A percentile compares a stretch with the other conserved stretches of the same genome.
phyloP scores from a whole-genome alignment of 257 asterid genomes.

The Ballota nigra region DNA sequence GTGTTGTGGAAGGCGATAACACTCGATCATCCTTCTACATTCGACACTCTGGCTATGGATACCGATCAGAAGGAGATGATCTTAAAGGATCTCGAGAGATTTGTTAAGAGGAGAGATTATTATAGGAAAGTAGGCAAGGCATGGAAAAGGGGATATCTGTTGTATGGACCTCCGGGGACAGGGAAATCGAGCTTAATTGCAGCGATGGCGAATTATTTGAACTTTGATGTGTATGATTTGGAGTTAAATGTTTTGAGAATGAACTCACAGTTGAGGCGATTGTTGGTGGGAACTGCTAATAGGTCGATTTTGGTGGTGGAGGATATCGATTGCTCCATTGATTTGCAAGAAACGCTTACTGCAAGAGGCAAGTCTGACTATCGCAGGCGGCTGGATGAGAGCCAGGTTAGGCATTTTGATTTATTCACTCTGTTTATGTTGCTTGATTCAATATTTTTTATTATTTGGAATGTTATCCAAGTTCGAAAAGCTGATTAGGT shows the following conservation, averaged over 20 bases:
- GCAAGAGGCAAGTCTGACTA: too few species aligned
- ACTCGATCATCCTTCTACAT: constrained; percentile 60
- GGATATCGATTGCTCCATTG: constrained; percentile 42
- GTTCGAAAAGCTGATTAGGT: too few species aligned
- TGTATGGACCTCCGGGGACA: constrained; percentile 80
- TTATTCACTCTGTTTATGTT: too few species aligned
- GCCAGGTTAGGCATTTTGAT: too few species aligned
- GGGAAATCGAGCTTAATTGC: constrained; percentile 81
- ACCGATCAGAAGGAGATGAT: constrained; percentile 26
- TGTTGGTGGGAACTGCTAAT: constrained; percentile 17
- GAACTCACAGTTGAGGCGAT: not conserved
- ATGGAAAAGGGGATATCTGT: constrained; percentile 76
- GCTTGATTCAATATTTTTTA: too few species aligned
- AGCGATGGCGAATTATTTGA: constrained; percentile 67
- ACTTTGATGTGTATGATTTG: constrained; percentile 65
- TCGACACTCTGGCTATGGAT: constrained; percentile 63
- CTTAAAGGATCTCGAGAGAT: constrained; percentile 46
- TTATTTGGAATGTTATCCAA: too few species aligned
- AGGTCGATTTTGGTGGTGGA: constrained; percentile 65
- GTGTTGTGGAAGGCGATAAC: too few species aligned
- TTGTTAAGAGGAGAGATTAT: too few species aligned
- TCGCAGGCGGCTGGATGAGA: too few species aligned
- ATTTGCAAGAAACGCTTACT: too few species aligned
- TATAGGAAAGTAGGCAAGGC: too few species aligned
- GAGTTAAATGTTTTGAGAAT: constrained; percentile 40